Evolutionary conservation across 768 basidiomycete species (phyloP), one percentile per base, ranked within the genome.

Genomic region (Russula vinacea): DNA sequence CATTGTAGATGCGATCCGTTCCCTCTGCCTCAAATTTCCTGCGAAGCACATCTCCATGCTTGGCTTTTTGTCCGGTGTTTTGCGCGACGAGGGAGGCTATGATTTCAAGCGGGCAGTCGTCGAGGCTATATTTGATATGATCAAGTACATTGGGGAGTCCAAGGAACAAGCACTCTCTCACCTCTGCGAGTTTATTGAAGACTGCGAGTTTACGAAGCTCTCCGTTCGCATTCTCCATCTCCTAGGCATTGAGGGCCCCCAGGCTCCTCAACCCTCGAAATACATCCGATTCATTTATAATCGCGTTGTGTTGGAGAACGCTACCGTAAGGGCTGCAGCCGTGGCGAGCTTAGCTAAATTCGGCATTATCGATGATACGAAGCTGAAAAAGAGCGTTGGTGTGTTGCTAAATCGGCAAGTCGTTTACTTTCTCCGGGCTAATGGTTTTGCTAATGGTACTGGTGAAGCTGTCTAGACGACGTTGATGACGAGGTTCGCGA

Each of bases 271-370:
- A 74, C 97, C 97, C 13, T 89, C 93, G 57, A 98, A 98, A 77
- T 99, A 96, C 74, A 99, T 99, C 73, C 90, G 97, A 50, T 98
- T 95, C 80, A 99, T 99, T 73, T 99, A 99, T 78, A 99, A 99
- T 77, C 94, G 97, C 33, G 97, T 99, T 26, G 94, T 99, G 17
- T 78, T 99, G 70, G 97, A 99, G 77, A 99, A 98, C 70, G 94
- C 97, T 6, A 94, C 95, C 52, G 97, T 99, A 56, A 83, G 97
- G 66, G 96, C 97, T 22, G 97, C 97, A 1, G 97, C 97, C 26
- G 96, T 99, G 11, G 81, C 92, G 22, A 92, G 90, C 70, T 78
- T 99, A 73, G 97, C 94, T 58, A 98, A 98, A 78, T 98, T 99
- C 69, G 97, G 97, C 61, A 87, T 97, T 71, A 88, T 92, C 17